Base-by-base conservation (phyloP, 805 yeast species). In the Kluyveromyces nonfermentans region DNA sequence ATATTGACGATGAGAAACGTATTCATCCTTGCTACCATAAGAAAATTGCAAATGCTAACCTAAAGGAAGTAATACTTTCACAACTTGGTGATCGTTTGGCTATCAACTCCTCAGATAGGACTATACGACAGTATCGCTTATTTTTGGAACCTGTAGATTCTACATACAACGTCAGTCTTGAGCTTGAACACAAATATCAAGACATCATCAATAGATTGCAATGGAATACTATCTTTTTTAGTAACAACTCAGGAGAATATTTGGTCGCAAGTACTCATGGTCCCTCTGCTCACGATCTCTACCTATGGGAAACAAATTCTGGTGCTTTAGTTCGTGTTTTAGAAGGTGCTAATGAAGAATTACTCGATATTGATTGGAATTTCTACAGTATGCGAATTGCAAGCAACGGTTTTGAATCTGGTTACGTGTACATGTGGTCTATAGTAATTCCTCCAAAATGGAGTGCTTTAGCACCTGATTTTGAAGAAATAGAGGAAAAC, bases 381-480 rank as follows among this genome's bases (percentile, higher is more conserved):
- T 79, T 77, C 46, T 68, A 77, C 40, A 71, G 77, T 43, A 86
- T 95, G 61, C 68, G 75, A 48, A 78, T 90, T 30, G 83, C 82
- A 8, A 83, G 95, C 15, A 84, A 85, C 22, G 96, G 97, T 0
- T 66, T 85, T 43, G 97, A 89, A 56, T 71, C 85, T 28, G 97
- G 97, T 1, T 70, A 78, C 33, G 74, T 89, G 1, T 88, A 85
- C 57, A 59, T 84, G 34, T 90, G 97, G 96, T 75, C 82, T 40
- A 74, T 85, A 8, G 75, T 75, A 33, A 77, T 85, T 17, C 94
- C 95, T 1, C 96, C 88, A 54, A 84, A 85, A 64, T 89, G 97
- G 97, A 83, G 94, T 62, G 95, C 97, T 1, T 68, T 89, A 53
- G 97, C 97, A 0, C 97, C 97, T 1, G 97, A 90, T 61, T 89